These are phyloP conservation scores for Daldinia caldariorum DNA, from an alignment of 495 filamentous ascomycete species.

Conservation along the genomic window DNA sequence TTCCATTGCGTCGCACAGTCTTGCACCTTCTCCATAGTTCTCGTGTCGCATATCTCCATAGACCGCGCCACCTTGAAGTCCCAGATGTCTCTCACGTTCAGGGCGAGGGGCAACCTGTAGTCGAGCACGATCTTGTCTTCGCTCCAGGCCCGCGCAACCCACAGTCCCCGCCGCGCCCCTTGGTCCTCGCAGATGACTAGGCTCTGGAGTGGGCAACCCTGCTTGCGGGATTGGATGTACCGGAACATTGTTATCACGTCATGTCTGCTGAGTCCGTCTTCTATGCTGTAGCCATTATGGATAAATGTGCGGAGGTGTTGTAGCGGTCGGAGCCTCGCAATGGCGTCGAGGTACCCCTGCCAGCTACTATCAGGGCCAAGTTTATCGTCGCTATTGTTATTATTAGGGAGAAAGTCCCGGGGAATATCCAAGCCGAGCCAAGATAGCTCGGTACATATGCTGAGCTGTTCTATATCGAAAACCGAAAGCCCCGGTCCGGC, in stretches of 20 bases:
- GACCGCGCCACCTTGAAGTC: background rate
- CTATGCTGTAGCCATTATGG: background rate
- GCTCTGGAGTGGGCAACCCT: background rate
- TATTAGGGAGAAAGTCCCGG: background rate
- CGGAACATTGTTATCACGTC: background rate
- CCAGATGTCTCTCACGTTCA: background rate
- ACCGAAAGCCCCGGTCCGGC: background rate
- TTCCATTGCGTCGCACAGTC: background rate
- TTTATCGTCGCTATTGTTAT: background rate
- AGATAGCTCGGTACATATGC: background rate
- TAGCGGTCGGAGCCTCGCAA: background rate
- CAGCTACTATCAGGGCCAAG: background rate
- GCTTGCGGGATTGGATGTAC: background rate
- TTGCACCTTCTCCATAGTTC: background rate
- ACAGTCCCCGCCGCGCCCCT: background rate
- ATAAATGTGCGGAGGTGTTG: slow-evolving; percentile 1
- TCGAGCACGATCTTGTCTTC: background rate
- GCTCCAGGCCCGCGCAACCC: background rate
- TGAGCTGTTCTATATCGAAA: background rate
- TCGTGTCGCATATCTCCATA: background rate
- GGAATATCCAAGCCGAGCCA: slow-evolving; percentile 7
- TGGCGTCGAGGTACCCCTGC: background rate
- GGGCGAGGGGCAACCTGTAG: background rate
- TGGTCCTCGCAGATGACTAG: slow-evolving; percentile 4
- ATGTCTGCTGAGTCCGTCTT: background rate